phyloP scores from a whole-genome alignment of 2,329 filamentous ascomycete species.

The Aspergillus sp. region DNA sequence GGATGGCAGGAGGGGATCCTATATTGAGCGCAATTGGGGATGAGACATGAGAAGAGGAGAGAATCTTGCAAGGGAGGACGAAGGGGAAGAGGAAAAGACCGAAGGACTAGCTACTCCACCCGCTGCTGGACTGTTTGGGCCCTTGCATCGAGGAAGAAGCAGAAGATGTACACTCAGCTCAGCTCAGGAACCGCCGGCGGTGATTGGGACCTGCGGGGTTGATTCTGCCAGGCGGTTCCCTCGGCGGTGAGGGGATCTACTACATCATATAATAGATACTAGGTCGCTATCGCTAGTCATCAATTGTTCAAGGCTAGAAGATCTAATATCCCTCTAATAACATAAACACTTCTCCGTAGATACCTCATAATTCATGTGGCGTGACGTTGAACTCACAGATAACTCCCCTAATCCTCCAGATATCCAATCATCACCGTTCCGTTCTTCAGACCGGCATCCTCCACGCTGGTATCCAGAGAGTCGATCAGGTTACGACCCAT shows the following conservation, averaged over 20 bases:
- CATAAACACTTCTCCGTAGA: too few species aligned
- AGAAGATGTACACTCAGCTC: neutral
- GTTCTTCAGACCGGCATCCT: slow-evolving; percentile 82
- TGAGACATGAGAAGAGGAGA: slow-evolving; percentile 10
- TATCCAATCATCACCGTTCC: slow-evolving; percentile 96
- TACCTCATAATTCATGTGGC: too few species aligned
- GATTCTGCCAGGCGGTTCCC: slow-evolving; percentile 31
- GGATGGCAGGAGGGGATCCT: slow-evolving; percentile 3
- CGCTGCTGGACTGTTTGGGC: neutral
- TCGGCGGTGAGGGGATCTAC: slow-evolving; percentile 12
- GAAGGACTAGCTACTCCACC: too few species aligned
- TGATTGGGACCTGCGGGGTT: slow-evolving; percentile 27
- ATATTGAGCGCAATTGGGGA: slow-evolving; percentile 2
- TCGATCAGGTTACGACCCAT: slow-evolving; percentile 86
- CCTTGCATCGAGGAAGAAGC: neutral
- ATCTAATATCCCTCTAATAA: too few species aligned
- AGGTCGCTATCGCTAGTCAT: neutral
- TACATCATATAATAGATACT: neutral
- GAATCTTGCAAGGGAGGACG: neutral
- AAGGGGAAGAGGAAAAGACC: neutral
- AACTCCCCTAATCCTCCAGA: slow-evolving; percentile 54
- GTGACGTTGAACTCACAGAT: neutral
- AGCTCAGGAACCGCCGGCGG: slow-evolving; percentile 6
- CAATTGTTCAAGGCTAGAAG: neutral
- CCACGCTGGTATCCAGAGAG: slow-evolving; percentile 69